Base-by-base conservation (phyloP, 306 rosid species). In the Pterocarpus macrocarpus region DNA sequence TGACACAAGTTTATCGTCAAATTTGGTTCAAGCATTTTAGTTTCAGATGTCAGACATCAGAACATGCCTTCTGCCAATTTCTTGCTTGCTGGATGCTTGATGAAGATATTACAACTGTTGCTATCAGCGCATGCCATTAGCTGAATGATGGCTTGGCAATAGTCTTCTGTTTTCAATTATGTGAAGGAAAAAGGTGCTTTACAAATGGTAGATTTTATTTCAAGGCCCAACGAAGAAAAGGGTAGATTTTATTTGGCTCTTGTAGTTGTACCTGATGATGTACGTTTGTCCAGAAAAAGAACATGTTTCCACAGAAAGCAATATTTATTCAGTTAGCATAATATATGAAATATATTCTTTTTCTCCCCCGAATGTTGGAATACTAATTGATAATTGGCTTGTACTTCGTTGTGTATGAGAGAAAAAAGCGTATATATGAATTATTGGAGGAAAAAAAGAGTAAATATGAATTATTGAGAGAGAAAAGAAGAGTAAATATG, bases 11-110 rank as follows among this genome's bases (percentile, higher is more conserved):
- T 63, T 16, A 52, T 71, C 44, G 10, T 45, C 39, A 44, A 36
- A 66, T 57, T 73, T 53, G 65, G 78, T 39, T 62, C 62, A 82
- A 82, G 64, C 76, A 85, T 66, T 75, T 67, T 22, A 22, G 28
- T 22, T 22, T 22, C 1, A 22, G 5, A 44, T 75, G 63, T 77
- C 81, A 15, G 28, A n/a, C 8, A n/a, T 55, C 28, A 69, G 82
- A 62, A 69, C 77, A 77, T 63, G 77, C 75, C 53, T 65, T 39
- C 49, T 71, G 38, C 80, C 43, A 32, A 79, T 50, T 52, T 39
- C 43, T 58, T 65, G 74, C 76, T 49, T 15, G 77, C 75, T 61
- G 53, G 66, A 47, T 69, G 44, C 38, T 59, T 56, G 47, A 17
- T 36, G 82, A 76, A 64, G 81, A 78, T 12, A 43, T 58, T 64